Evolutionary conservation across 495 filamentous ascomycete species (phyloP).

Genomic region (Friedmanniomyces simplex): DNA sequence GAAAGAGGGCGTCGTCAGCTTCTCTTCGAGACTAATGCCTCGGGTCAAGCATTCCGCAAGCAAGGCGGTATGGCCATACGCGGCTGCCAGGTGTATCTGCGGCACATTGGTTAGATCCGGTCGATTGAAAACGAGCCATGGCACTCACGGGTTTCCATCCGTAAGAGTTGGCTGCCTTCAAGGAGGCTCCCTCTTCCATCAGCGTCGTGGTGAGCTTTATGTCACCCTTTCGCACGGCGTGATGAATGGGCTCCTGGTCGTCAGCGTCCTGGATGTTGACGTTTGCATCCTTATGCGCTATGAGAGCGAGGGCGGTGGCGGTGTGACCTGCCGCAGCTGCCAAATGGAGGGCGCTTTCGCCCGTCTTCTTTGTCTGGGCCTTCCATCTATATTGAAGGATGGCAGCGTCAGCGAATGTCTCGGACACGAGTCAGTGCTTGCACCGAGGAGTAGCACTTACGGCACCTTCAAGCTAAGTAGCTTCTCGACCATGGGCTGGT

Average conservation of each 20-base stretch:
- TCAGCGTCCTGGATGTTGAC: slow-evolving; percentile 19
- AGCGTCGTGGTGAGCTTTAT: slow-evolving; percentile 14
- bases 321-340: slow-evolving; percentile 17
- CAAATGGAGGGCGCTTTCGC: slow-evolving; percentile 22
- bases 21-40: slow-evolving; percentile 22
- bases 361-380: slow-evolving; percentile 10
- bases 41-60: slow-evolving; percentile 19
- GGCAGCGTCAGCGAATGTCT: no score
- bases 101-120: no score
- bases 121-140: not conserved
- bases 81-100: slow-evolving; percentile 23
- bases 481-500: slow-evolving; percentile 14
- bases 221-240: slow-evolving; percentile 21
- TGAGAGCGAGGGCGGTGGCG: slow-evolving; percentile 8
- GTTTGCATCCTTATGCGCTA: slow-evolving; percentile 14
- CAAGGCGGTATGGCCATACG: slow-evolving; percentile 23
- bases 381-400: not conserved
- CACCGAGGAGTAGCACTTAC: not conserved
- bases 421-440: no score
- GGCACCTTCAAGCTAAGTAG: slow-evolving; percentile 7
- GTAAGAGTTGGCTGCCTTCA: slow-evolving; percentile 19
- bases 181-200: slow-evolving; percentile 17
- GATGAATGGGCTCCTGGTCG: slow-evolving; percentile 22
- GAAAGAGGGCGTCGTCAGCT: slow-evolving; percentile 17
- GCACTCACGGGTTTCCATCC: slow-evolving; percentile 21